Conservation (phyloP, 2,329 filamentous ascomycete genomes). For the Trichoderma lentiforme region DNA sequence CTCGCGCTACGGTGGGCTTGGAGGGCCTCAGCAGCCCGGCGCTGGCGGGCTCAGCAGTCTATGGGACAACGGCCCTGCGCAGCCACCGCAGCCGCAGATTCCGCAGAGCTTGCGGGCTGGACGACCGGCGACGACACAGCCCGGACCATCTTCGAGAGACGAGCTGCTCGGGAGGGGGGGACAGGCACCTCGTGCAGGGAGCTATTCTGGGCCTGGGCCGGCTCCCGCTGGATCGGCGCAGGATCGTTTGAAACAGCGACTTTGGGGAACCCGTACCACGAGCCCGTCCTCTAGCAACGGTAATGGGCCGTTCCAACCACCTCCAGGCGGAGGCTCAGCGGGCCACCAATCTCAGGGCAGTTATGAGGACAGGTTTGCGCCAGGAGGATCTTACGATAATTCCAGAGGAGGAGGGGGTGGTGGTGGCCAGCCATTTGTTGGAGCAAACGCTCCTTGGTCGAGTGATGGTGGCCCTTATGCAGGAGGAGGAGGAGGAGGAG, state of each 20-base stretch:
- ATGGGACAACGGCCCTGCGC: conserved; percentile 49
- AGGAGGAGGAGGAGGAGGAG: background rate
- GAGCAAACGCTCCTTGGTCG: conserved; percentile 48
- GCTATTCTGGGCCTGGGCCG: conserved; percentile 58
- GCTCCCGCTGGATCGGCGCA: conserved; percentile 54
- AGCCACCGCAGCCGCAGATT: conserved; percentile 32
- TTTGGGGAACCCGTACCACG: conserved; percentile 63
- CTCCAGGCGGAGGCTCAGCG: conserved; percentile 24
- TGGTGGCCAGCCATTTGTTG: conserved; percentile 40
- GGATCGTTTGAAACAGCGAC: conserved; percentile 74
- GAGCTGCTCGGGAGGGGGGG: conserved; percentile 42
- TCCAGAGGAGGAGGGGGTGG: conserved; percentile 22
- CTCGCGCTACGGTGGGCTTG: conserved; percentile 51
- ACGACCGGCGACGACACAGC: conserved; percentile 31
- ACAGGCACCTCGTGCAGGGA: conserved; percentile 67
- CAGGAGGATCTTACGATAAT: conserved; percentile 43
- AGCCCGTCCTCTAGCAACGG: conserved; percentile 45
- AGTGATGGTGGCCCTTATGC: conserved; percentile 37
- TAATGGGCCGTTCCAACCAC: conserved; percentile 47
- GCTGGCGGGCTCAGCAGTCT: conserved; percentile 50
- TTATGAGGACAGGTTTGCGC: conserved; percentile 47
- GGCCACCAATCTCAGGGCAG: conserved; percentile 31
- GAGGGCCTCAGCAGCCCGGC: conserved; percentile 18
- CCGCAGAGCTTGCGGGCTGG: conserved; percentile 46
- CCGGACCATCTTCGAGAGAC: conserved; percentile 27